A percentile compares a stretch with the other conserved stretches of the same genome.
Evolutionary conservation across 495 filamentous ascomycete species (phyloP).

Genomic region (Lentithecium fluviatile): DNA sequence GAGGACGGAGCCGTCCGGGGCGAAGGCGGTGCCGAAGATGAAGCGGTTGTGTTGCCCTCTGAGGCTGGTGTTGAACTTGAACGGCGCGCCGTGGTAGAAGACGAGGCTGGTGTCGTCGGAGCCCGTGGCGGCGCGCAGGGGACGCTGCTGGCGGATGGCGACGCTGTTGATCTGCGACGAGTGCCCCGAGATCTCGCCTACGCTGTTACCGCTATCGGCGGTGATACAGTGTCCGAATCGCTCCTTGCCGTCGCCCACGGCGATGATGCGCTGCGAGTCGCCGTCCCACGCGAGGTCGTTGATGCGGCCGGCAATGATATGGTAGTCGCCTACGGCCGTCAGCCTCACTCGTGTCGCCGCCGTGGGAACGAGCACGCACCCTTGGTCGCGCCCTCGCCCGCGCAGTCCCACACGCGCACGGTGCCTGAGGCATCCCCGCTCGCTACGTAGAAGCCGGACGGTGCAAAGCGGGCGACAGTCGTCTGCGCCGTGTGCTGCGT

Average conservation of each 20-base stretch:
- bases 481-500: constrained; percentile 82
- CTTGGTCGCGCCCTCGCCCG: constrained; percentile 65
- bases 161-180: constrained; percentile 87
- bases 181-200: constrained; percentile 90
- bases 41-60: constrained; percentile 82
- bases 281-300: constrained; percentile 98
- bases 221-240: constrained; percentile 92
- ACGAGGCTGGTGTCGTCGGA: constrained; percentile 85
- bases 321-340: constrained; percentile 67
- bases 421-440: constrained; percentile 82
- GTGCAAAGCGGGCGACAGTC: constrained; percentile 91
- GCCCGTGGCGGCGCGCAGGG: constrained; percentile 84
- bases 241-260: constrained; percentile 92
- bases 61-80: constrained; percentile 81
- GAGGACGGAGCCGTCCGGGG: constrained; percentile 78
- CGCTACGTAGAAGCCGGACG: constrained; percentile 93
- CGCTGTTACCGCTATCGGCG: constrained; percentile 91
- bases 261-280: constrained; percentile 92
- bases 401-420: constrained; percentile 84
- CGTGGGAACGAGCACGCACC: constrained; percentile 39
- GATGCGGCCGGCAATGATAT: constrained; percentile 90
- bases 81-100: constrained; percentile 90
- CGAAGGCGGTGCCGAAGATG: constrained; percentile 84
- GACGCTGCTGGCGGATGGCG: constrained; percentile 83
- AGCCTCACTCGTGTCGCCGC: constrained; percentile 17